phyloP scores from a whole-genome alignment of 768 basidiomycete genomes.

The Lactifluus rugatus region DNA sequence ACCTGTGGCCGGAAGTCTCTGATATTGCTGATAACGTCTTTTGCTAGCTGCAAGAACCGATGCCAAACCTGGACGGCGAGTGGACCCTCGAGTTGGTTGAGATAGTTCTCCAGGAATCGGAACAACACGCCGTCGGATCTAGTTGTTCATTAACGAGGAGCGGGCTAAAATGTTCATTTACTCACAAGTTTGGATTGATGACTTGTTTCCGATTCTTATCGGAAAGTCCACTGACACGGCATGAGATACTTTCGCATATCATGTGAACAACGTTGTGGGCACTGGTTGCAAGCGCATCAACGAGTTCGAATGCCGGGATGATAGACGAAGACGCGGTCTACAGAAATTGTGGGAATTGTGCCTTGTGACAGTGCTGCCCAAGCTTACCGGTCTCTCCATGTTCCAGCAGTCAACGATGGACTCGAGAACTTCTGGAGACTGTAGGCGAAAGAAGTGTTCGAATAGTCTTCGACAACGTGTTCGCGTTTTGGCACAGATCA shows the following conservation, averaged over 20 bases:
- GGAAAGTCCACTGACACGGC: constrained; percentile 43
- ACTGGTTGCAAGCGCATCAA: constrained; percentile 75
- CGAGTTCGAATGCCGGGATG: constrained; percentile 63
- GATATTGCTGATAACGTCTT: constrained; percentile 58
- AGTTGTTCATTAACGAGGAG: not conserved
- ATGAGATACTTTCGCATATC: constrained; percentile 72
- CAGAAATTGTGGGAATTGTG: constrained; percentile 10
- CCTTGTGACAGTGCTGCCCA: not conserved
- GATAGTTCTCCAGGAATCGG: constrained; percentile 81
- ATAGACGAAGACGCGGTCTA: constrained; percentile 1
- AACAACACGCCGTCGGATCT: constrained; percentile 70
- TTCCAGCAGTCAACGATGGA: constrained; percentile 79
- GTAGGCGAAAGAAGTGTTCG: constrained; percentile 76
- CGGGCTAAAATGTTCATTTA: not conserved
- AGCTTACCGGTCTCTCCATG: constrained; percentile 40
- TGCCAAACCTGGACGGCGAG: constrained; percentile 89
- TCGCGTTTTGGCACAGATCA: constrained; percentile 59
- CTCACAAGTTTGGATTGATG: constrained; percentile 60
- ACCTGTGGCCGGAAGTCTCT: constrained; percentile 63
- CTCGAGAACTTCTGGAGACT: constrained; percentile 75
- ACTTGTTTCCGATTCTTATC: constrained; percentile 55
- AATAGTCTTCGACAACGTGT: constrained; percentile 67
- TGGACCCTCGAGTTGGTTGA: constrained; percentile 77
- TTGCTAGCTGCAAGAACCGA: constrained; percentile 64
- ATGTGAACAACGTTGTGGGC: constrained; percentile 84